These are phyloP conservation scores for Arthroderma uncinatum DNA, from an alignment of 2,329 filamentous ascomycete genomes.

Conservation along the genomic window DNA sequence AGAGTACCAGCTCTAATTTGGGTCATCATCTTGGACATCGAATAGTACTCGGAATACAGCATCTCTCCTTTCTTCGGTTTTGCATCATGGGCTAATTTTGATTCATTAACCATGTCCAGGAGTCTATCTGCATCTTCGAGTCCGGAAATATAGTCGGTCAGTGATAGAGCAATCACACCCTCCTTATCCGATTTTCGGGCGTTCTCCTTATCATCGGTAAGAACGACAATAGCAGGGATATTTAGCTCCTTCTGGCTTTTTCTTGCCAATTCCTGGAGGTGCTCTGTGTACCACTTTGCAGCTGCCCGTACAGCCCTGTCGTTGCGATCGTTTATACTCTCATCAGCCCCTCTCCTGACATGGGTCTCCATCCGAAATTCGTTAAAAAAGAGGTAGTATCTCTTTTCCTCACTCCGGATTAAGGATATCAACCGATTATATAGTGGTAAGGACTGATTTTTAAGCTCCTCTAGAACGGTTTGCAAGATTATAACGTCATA, in stretches of 20 bases:
- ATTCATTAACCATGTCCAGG: constrained; percentile 84
- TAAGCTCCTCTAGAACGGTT: constrained; percentile 90
- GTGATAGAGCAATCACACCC: constrained; percentile 55
- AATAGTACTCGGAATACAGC: constrained; percentile 82
- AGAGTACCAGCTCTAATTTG: constrained; percentile 78
- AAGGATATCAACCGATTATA: constrained; percentile 87
- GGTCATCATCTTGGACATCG: constrained; percentile 85
- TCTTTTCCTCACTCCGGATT: constrained; percentile 91
- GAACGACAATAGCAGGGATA: constrained; percentile 73
- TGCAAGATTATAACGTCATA: constrained; percentile 96
- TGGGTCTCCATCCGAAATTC: constrained; percentile 93
- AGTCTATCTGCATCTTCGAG: constrained; percentile 75
- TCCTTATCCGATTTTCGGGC: constrained; percentile 69
- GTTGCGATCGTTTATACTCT: constrained; percentile 93
- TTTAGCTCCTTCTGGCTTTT: constrained; percentile 43
- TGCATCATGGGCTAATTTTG: constrained; percentile 54
- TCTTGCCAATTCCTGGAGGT: constrained; percentile 54
- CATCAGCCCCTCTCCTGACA: constrained; percentile 59
- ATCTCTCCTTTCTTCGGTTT: constrained; percentile 57
- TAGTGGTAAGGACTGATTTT: constrained; percentile 82
- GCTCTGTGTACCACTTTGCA: constrained; percentile 80
- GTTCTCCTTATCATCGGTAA: constrained; percentile 87
- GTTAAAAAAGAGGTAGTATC: constrained; percentile 98
- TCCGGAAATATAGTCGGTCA: constrained; percentile 68
- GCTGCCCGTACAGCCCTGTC: constrained; percentile 80